phyloP scores from a whole-genome alignment of 2,329 filamentous ascomycete species.

The Ascocoryne sarcoides region DNA sequence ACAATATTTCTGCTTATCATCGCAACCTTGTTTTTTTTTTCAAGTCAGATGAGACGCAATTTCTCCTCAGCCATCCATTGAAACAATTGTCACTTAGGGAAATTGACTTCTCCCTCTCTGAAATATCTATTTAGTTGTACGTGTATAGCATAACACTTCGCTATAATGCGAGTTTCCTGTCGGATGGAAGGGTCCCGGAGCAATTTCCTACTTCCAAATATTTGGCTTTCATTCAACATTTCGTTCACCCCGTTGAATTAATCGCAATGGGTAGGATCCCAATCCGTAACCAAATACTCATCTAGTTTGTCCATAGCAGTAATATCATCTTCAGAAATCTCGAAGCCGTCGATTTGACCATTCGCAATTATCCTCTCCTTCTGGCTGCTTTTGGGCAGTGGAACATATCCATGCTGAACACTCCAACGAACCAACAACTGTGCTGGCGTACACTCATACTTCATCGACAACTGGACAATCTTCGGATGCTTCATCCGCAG shows the following conservation, averaged over 20 bases:
- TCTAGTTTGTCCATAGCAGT: constrained; percentile 54
- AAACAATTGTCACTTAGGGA: too few species aligned
- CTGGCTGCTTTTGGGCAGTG: constrained; percentile 63
- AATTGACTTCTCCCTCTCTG: too few species aligned
- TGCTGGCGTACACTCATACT: constrained; percentile 61
- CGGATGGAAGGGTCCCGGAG: too few species aligned
- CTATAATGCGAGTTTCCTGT: too few species aligned
- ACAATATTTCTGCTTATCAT: too few species aligned
- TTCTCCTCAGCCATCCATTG: neutral
- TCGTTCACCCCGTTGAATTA: too few species aligned
- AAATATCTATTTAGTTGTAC: too few species aligned
- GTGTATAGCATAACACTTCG: too few species aligned
- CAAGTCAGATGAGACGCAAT: neutral
- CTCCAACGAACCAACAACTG: constrained; percentile 73
- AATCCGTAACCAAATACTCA: constrained; percentile 65
- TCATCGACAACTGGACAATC: constrained; percentile 52
- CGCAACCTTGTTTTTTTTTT: neutral
- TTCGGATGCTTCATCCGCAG: constrained; percentile 60
- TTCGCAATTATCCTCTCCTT: constrained; percentile 58
- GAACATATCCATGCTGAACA: constrained; percentile 64
- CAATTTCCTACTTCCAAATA: too few species aligned
- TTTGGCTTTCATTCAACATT: too few species aligned
- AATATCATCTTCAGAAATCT: constrained; percentile 57
- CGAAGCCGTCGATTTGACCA: constrained; percentile 49
- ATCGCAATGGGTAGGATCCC: constrained; percentile 45